phyloP scores from a whole-genome alignment of 306 rosid species.

The Quercus robur region DNA sequence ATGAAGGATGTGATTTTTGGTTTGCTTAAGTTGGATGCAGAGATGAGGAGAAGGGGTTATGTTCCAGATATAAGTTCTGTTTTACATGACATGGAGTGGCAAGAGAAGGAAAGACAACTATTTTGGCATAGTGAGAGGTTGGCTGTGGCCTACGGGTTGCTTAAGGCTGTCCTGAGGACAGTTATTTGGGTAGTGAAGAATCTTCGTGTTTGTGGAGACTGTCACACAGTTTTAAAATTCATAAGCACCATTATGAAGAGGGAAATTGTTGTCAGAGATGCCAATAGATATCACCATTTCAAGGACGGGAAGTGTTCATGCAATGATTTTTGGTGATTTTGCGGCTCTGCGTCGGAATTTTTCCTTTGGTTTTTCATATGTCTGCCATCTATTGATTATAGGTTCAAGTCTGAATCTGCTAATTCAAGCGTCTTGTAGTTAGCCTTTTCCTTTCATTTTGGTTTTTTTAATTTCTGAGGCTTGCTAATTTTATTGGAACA shows the following conservation, averaged over 20 bases:
- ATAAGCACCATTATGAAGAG: constrained; percentile 58
- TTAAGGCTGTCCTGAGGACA: constrained; percentile 64
- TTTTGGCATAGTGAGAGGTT: constrained; percentile 90
- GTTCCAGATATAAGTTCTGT: constrained; percentile 78
- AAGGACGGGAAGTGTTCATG: constrained; percentile 75
- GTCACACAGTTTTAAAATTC: constrained; percentile 80
- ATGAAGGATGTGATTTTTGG: constrained; percentile 64
- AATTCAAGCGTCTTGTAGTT: not conserved
- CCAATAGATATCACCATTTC: constrained; percentile 76
- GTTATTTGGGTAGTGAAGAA: constrained; percentile 73
- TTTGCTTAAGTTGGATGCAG: constrained; percentile 59
- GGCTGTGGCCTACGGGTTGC: constrained; percentile 80
- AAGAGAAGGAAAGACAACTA: constrained; percentile 79
- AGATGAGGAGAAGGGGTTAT: constrained; percentile 82
- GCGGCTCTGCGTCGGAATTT: not conserved
- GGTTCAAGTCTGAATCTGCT: not conserved
- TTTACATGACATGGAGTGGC: constrained; percentile 79
- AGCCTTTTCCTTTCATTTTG: not conserved
- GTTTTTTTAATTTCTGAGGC: not conserved
- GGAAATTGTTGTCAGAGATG: constrained; percentile 78
- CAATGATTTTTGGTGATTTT: constrained; percentile 77
- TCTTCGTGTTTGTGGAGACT: constrained; percentile 84
- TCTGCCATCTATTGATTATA: not conserved
- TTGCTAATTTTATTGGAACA: not conserved
- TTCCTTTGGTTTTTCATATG: not conserved